Conservation (phyloP, 176 grass and related monocot species). For the Paspalum vaginatum region DNA sequence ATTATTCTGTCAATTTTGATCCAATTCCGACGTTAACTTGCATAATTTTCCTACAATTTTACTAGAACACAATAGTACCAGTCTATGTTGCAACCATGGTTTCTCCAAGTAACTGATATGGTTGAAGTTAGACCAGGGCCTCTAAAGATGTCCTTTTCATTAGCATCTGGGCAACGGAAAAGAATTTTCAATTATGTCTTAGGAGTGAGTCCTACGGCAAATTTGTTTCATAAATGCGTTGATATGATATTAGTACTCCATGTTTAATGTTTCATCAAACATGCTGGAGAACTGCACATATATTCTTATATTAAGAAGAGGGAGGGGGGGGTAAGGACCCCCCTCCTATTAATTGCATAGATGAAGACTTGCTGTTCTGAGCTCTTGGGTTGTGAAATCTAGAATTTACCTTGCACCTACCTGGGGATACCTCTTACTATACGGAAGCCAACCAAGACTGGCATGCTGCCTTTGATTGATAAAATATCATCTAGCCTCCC, state of each 20-base stretch:
- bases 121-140: conserved; percentile 81
- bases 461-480: too few species aligned
- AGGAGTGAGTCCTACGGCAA: conserved; percentile 53
- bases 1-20: background rate
- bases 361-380: too few species aligned
- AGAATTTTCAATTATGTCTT: conserved; percentile 65
- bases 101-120: conserved; percentile 56
- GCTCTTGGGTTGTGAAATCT: too few species aligned
- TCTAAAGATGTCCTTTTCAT: conserved; percentile 85
- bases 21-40: background rate
- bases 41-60: conserved; percentile 10
- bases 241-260: background rate
- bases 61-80: conserved; percentile 41
- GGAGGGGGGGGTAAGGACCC: too few species aligned
- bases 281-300: too few species aligned
- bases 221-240: background rate
- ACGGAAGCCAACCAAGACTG: too few species aligned
- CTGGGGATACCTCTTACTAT: too few species aligned
- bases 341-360: too few species aligned
- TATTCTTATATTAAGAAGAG: too few species aligned
- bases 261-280: too few species aligned
- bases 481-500: too few species aligned
- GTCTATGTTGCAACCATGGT: conserved; percentile 40
- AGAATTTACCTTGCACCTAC: too few species aligned
- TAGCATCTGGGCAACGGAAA: conserved; percentile 66